Percentiles rank a stretch among this genome's conserved stretches.
Evolutionary conservation across 2,329 filamentous ascomycete species (phyloP).

Genomic region (Verticillium albo-atrum): DNA sequence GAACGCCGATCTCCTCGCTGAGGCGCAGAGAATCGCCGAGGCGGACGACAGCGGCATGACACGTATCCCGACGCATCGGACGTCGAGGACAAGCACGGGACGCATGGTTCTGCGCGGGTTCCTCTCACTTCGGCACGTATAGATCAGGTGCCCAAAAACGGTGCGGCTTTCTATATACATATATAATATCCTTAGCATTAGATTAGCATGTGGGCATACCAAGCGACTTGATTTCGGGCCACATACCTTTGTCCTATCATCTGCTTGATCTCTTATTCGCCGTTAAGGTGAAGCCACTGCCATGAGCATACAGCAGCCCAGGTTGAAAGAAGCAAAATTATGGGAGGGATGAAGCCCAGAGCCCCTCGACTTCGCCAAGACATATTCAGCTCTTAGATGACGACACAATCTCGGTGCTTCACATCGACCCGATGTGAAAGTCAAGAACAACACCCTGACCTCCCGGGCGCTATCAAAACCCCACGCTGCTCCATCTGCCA

Average conservation of each 20-base stretch:
- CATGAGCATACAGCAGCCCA: no score
- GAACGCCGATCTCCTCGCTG: not conserved
- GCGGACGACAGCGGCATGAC: conserved; percentile 4
- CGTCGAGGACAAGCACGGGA: not conserved
- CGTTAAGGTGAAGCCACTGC: no score
- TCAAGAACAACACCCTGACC: not conserved
- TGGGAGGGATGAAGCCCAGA: no score
- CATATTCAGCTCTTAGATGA: no score
- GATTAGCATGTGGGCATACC: not conserved
- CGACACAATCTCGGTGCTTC: no score
- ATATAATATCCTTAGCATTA: not conserved
- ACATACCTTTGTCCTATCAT: not conserved
- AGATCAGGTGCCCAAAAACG: not conserved
- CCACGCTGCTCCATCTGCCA: not conserved
- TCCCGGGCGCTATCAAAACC: not conserved
- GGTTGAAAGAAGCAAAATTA: no score
- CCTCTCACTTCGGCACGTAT: not conserved
- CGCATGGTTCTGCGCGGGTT: not conserved
- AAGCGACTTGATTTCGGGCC: not conserved
- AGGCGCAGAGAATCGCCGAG: conserved; percentile 1
- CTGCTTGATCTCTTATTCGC: no score
- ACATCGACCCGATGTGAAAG: not conserved
- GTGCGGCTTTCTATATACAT: not conserved
- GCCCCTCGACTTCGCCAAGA: no score
- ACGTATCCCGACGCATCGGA: not conserved